Evolutionary conservation across 2,329 filamentous ascomycete species (phyloP), one percentile per base, ranked within the genome.

Genomic region (Rasamsonia emersonii): DNA sequence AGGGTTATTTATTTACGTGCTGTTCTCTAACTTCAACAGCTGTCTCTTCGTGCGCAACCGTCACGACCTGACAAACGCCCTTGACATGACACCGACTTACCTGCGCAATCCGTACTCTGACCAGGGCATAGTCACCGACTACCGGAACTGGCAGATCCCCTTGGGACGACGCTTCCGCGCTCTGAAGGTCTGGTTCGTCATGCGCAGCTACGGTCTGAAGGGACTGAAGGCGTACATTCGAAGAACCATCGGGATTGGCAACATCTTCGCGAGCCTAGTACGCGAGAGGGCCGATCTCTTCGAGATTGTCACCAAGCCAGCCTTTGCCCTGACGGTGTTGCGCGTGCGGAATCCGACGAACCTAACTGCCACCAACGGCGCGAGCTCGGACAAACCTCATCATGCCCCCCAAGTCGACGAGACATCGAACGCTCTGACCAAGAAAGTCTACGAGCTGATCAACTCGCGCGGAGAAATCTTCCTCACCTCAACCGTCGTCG

Each of bases 111-210:
- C 75, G 3, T 86, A 79, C 62, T 83, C 81, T 3, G 85, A 91
- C 46, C 75, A 72, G 21, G 86, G 86, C 0, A 71, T 89, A 2
- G 89, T 95, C 1, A 94, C 86, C 15, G 89, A 96, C 60, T 95
- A 94, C 65, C 77, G 89, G 28, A 88, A 96, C 67, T 96, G 89
- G 89, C 86, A 94, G 62, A 93, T 96, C 49, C 86, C 89, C 0
- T 77, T 96, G 0, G 89, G 89, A 6, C 71, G 89, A 3, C 72
- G 89, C 10, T 96, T 96, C 71, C 74, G 89, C 38, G 77, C 81
- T 3, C 63, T 96, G 36, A 96, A 96, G 65, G 79, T 94, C 41
- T 96, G 89, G 89, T 95, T 95, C 54, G 86, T 96, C 5, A 65
- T 95, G 47, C 71, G 89, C 26, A 79, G 73, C 25, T 94, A 86